Evolutionary conservation across 371 early-diverging fungal species (phyloP).

Genomic region (Mucor saturninus): DNA sequence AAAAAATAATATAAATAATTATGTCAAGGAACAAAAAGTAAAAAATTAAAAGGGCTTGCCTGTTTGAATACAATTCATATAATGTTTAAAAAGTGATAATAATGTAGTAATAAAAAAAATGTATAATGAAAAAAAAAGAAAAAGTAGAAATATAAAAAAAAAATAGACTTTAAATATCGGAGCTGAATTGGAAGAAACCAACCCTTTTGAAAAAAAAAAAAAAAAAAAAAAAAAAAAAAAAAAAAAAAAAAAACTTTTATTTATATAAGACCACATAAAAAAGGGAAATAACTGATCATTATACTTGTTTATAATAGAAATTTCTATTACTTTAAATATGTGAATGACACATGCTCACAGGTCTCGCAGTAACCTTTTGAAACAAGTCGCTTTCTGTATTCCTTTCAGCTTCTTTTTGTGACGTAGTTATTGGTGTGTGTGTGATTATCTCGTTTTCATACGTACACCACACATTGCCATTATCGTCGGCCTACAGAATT

Average conservation of each 20-base stretch:
- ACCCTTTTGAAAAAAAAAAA: not conserved
- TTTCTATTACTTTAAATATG: not conserved
- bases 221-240: not conserved
- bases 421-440: not conserved
- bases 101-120: slow-evolving; percentile 6
- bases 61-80: slow-evolving; percentile 17
- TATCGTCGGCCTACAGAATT: not conserved
- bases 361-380: not conserved
- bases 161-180: slow-evolving; percentile 2
- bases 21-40: not conserved
- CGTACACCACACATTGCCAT: not conserved
- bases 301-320: too few species aligned
- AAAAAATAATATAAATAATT: not conserved
- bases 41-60: slow-evolving; percentile 1
- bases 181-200: not conserved
- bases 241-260: not conserved
- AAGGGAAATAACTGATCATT: slow-evolving; percentile 1
- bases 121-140: slow-evolving; percentile 4
- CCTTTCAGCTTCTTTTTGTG: not conserved
- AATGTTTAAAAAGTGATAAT: not conserved
- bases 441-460: not conserved
- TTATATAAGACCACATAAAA: not conserved
- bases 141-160: slow-evolving; percentile 1
- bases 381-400: not conserved
- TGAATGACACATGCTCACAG: slow-evolving; percentile 3